Base-by-base conservation (phyloP, 371 early-diverging fungal genomes). In the Zychaea mexicana region DNA sequence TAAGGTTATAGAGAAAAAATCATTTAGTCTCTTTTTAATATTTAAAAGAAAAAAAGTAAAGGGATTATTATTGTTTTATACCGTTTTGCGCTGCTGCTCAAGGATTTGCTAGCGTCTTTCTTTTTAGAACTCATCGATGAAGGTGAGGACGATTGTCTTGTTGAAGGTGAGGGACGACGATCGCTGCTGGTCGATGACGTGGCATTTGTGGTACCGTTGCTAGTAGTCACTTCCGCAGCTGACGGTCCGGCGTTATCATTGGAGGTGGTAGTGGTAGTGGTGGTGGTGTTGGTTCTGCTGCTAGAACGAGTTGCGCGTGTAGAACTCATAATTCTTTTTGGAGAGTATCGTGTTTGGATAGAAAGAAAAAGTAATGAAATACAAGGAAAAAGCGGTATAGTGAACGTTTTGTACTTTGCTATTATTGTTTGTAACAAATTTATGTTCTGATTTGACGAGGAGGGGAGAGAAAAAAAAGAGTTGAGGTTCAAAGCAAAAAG, bases 61-160 rank as follows among this genome's bases (percentile, higher is more conserved):
- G 17, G 27, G 13, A 42, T 65, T 63, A n/a, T n/a, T n/a, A n/a
- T n/a, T n/a, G n/a, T n/a, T n/a, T n/a, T n/a, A 70, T 74, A 82
- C 86, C 86, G 78, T 69, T 87, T 87, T 24, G 87, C 87, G 60
- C 87, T 85, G 61, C 84, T 81, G 62, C 85, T 86, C 60, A 77
- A 39, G 17, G 62, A 47, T 61, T 77, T 79, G 33, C 46, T 59
- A 64, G 68, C 55, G 42, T 67, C 57, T 19, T 64, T 67, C 69
- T 77, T 79, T 61, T 77, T 79, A 5, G 64, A 26, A 32, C 42
- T 38, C 27, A 47, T 52, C 56, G 67, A 61, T 36, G 74, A 62
- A 15, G 65, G 62, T 21, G 66, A 21, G 19, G 64, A 39, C 12
- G 61, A 26, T 22, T 55, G 42, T 61, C 58, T 54, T 24, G 73